phyloP scores from a whole-genome alignment of 768 basidiomycete species.

The Antrodiella citrinella region DNA sequence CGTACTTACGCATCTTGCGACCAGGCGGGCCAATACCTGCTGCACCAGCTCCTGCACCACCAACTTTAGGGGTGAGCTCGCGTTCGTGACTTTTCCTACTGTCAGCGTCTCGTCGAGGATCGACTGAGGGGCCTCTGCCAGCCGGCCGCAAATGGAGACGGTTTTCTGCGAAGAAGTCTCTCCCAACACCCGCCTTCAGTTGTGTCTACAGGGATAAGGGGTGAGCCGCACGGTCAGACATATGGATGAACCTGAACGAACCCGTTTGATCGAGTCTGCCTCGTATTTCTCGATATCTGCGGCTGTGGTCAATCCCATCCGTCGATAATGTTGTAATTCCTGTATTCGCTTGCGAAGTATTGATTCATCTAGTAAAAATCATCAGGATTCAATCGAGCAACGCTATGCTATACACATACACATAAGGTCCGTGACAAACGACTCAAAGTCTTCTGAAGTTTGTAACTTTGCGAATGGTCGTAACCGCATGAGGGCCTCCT shows the following conservation, averaged over 20 bases:
- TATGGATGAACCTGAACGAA: no score
- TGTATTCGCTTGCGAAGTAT: conserved; percentile 81
- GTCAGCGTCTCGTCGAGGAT: conserved; percentile 44
- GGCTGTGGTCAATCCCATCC: conserved; percentile 72
- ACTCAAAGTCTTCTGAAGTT: conserved; percentile 87
- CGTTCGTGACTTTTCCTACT: conserved; percentile 53
- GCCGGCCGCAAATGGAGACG: conserved; percentile 34
- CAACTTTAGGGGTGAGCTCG: conserved; percentile 48
- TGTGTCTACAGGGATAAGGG: conserved; percentile 39
- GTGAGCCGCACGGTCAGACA: background rate
- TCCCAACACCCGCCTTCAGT: conserved; percentile 47
- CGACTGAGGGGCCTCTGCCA: conserved; percentile 40
- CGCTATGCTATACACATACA: conserved; percentile 53
- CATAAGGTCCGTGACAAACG: conserved; percentile 78
- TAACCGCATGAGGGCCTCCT: conserved; percentile 81
- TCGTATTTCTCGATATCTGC: conserved; percentile 94
- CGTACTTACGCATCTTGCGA: conserved; percentile 36
- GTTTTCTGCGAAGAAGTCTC: conserved; percentile 50
- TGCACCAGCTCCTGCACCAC: conserved; percentile 12
- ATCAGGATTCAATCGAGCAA: background rate
- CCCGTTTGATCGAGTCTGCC: conserved; percentile 61
- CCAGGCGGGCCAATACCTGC: conserved; percentile 30
- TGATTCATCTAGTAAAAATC: conserved; percentile 62
- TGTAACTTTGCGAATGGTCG: conserved; percentile 89
- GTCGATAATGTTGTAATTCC: conserved; percentile 86